Percentiles rank a stretch among this genome's conserved stretches.
Conservation (phyloP, 805 yeast genomes). For the Wickerhamiella azymoides region DNA sequence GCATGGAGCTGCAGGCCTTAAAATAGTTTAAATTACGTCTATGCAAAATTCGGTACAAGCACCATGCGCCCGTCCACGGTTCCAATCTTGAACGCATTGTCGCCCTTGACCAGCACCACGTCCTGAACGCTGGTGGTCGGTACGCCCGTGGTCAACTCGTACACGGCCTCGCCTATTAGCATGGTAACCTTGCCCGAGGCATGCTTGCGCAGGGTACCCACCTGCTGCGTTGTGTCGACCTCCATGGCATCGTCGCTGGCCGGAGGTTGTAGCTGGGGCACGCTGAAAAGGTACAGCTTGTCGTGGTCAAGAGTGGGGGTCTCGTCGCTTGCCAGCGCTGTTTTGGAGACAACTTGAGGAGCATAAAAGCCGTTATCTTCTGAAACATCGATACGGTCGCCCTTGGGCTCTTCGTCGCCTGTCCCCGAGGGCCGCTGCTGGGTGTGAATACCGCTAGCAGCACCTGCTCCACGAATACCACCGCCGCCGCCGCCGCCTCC, state of each 20-base stretch:
- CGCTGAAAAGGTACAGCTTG: conserved; percentile 31
- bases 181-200: conserved; percentile 72
- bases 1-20: too few species aligned
- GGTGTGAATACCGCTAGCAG: conserved; percentile 10
- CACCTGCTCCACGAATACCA: background rate
- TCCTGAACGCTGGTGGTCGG: conserved; percentile 61
- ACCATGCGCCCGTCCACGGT: conserved; percentile 42
- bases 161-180: conserved; percentile 52
- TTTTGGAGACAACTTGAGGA: conserved; percentile 5
- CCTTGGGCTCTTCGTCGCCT: background rate
- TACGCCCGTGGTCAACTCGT: conserved; percentile 63
- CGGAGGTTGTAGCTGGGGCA: conserved; percentile 19
- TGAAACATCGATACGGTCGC: conserved; percentile 1
- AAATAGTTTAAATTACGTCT: background rate
- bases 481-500: conserved; percentile 9
- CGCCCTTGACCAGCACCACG: conserved; percentile 40
- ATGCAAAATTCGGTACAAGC: conserved; percentile 35
- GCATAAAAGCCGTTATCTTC: conserved; percentile 3
- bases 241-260: conserved; percentile 9
- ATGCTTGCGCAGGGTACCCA: conserved; percentile 66
- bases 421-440: background rate
- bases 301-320: conserved; percentile 17
- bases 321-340: conserved; percentile 1
- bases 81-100: conserved; percentile 38
- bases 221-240: conserved; percentile 34